phyloP scores from a whole-genome alignment of 169 alveolate species.

The Sarcocystis neurona region DNA sequence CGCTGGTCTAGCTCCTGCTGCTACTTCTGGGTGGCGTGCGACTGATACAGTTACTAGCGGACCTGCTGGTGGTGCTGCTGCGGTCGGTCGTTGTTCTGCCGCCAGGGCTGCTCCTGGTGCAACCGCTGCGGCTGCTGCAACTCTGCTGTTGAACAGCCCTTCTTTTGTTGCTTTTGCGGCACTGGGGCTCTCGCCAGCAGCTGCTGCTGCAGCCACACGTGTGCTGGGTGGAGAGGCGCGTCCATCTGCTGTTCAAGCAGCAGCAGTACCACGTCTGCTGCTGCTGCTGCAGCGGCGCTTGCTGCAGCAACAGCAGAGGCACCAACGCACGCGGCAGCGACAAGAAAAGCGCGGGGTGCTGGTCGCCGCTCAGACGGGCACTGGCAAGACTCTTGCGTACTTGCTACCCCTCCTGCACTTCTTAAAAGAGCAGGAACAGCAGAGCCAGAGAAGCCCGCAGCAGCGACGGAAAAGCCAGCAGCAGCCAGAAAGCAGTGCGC shows the following conservation, averaged over 20 bases:
- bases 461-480: not conserved
- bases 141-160: too few species aligned
- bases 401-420: conserved; percentile 79
- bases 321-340: too few species aligned
- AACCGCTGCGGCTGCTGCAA: too few species aligned
- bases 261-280: not conserved
- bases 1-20: too few species aligned
- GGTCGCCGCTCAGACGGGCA: conserved; percentile 80
- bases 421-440: conserved; percentile 23
- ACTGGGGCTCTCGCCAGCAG: conserved; percentile 11
- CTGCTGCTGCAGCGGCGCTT: not conserved
- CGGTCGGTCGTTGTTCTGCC: too few species aligned
- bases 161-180: not conserved
- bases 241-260: conserved; percentile 11
- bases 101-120: too few species aligned
- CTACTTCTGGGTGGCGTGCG: too few species aligned
- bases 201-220: not conserved
- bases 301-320: conserved; percentile 5
- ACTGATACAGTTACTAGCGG: too few species aligned
- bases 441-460: not conserved
- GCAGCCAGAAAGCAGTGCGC: too few species aligned
- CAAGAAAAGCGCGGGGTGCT: conserved; percentile 30
- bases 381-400: conserved; percentile 85
- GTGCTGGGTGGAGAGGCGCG: not conserved
- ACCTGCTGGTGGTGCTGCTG: too few species aligned